Evolutionary conservation across 371 early-diverging fungal genomes (phyloP).

Genomic region (Lichtheimia hyalospora): DNA sequence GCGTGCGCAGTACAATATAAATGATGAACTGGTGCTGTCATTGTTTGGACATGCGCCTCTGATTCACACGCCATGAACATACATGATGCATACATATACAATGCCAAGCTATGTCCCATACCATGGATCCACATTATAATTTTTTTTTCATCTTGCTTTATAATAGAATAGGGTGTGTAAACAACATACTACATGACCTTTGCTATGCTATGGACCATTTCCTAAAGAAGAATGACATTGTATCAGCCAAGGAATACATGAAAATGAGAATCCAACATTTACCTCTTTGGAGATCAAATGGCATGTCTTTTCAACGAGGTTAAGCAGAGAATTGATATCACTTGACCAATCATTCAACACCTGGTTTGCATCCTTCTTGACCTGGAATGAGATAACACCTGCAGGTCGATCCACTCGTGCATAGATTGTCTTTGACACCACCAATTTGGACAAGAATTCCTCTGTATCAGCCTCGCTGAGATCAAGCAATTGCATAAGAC

Average conservation of each 20-base stretch:
- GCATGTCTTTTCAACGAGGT: conserved; percentile 92
- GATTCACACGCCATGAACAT: no score
- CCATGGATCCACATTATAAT: no score
- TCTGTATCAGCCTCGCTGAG: conserved; percentile 74
- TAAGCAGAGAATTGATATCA: conserved; percentile 84
- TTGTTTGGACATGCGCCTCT: no score
- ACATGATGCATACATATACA: no score
- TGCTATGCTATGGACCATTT: conserved; percentile 81
- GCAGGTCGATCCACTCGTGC: conserved; percentile 94
- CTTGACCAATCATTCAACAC: conserved; percentile 91
- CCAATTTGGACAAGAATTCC: conserved; percentile 87
- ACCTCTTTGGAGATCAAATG: conserved; percentile 96
- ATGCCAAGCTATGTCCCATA: no score
- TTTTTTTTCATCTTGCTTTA: no score
- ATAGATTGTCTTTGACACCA: conserved; percentile 92
- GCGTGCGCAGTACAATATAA: no score
- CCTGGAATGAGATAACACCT: conserved; percentile 86
- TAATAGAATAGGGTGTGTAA: no score
- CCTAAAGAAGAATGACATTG: conserved; percentile 27
- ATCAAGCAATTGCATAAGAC: conserved; percentile 48
- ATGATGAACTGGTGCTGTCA: no score
- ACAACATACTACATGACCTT: conserved; percentile 53
- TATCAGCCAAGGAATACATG: neutral
- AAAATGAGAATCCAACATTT: conserved; percentile 1
- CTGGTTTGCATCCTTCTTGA: conserved; percentile 82